Evolutionary conservation across 2,329 filamentous ascomycete species (phyloP).

Genomic region (Pseudogymnoascus sp.): DNA sequence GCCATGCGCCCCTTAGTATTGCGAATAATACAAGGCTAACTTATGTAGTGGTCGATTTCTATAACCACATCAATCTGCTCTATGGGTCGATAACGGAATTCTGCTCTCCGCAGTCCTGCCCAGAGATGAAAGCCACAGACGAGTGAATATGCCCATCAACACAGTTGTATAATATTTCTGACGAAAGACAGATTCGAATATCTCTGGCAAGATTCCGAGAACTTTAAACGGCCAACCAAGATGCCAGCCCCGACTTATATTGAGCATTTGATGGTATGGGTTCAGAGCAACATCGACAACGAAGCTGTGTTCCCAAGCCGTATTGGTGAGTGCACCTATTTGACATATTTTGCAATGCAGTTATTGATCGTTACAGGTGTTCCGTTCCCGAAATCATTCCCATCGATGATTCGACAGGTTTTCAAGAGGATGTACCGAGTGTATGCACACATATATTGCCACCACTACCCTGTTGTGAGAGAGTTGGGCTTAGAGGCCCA

Average conservation of each 20-base stretch:
- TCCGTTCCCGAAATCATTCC: constrained; percentile 89
- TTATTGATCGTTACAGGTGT: constrained; percentile 49
- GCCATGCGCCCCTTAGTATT: not conserved
- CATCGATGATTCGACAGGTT: constrained; percentile 80
- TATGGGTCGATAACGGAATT: constrained; percentile 99
- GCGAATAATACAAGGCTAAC: constrained; percentile 21
- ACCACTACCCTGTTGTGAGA: constrained; percentile 95
- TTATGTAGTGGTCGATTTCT: constrained; percentile 90
- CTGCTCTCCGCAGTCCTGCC: constrained; percentile 92
- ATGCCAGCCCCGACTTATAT: constrained; percentile 97
- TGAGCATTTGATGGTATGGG: constrained; percentile 95
- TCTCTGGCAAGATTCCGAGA: constrained; percentile 93
- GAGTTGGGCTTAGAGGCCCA: constrained; percentile 94
- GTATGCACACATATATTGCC: constrained; percentile 99
- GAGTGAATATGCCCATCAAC: constrained; percentile 50
- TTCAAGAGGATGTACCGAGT: constrained; percentile 99
- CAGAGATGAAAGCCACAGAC: constrained; percentile 99
- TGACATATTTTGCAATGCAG: constrained; percentile 35
- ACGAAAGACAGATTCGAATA: constrained; percentile 71
- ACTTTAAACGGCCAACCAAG: constrained; percentile 93
- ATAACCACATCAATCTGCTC: constrained; percentile 98
- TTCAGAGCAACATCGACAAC: constrained; percentile 91
- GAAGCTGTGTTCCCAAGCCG: constrained; percentile 90
- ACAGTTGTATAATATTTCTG: not conserved
- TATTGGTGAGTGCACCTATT: constrained; percentile 50